Evolutionary conservation across 768 basidiomycete genomes (phyloP).

Genomic region (Boletus fagicola): DNA sequence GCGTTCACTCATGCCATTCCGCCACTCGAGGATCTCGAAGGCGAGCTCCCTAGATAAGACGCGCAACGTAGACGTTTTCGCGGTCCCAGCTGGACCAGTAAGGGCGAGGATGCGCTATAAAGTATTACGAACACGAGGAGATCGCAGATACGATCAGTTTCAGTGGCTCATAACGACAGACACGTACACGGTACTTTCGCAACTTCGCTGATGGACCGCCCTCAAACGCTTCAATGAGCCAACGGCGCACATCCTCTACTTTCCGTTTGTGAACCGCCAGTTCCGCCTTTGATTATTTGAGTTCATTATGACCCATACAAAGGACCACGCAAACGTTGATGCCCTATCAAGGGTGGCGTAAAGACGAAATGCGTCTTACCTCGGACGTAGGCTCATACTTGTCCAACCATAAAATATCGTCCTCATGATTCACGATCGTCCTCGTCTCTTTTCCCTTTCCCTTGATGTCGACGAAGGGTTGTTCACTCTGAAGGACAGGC

Average conservation of each 20-base stretch:
- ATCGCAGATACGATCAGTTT: background rate
- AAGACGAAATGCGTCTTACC: slow-evolving; percentile 34
- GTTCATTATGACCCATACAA: background rate
- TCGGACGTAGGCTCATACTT: slow-evolving; percentile 60
- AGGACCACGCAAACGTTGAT: background rate
- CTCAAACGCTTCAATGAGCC: slow-evolving; percentile 71
- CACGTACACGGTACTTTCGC: slow-evolving; percentile 70
- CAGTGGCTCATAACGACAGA: background rate
- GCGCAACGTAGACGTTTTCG: slow-evolving; percentile 83
- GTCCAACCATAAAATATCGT: slow-evolving; percentile 58
- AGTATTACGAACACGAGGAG: background rate
- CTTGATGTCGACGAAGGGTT: slow-evolving; percentile 15
- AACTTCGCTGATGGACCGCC: slow-evolving; percentile 63
- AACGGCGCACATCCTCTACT: slow-evolving; percentile 72
- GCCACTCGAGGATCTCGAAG: slow-evolving; percentile 86
- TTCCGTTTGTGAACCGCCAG: slow-evolving; percentile 80
- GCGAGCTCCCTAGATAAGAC: slow-evolving; percentile 72
- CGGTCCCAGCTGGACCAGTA: slow-evolving; percentile 86
- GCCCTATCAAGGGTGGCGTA: background rate
- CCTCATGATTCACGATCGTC: slow-evolving; percentile 18
- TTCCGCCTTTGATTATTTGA: slow-evolving; percentile 47
- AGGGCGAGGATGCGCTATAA: slow-evolving; percentile 76
- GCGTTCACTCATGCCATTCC: slow-evolving; percentile 60
- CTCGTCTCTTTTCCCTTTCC: slow-evolving; percentile 23
- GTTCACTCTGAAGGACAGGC: slow-evolving; percentile 1